Percentiles rank a stretch among this genome's conserved stretches.
Evolutionary conservation across 2,329 filamentous ascomycete genomes (phyloP).

Genomic region (Lecanoromycetidae sp.): DNA sequence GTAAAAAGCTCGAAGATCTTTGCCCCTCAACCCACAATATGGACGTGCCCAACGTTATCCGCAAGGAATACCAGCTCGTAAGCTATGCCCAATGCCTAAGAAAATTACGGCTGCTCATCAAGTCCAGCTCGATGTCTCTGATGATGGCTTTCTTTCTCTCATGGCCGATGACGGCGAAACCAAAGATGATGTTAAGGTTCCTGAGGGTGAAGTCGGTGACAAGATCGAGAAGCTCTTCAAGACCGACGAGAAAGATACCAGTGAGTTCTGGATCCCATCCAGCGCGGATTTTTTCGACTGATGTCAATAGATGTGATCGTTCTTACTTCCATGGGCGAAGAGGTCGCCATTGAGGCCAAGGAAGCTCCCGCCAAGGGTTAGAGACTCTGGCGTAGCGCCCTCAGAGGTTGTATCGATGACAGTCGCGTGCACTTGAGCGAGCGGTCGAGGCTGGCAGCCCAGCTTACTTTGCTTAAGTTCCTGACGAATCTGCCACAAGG

Average conservation of each 20-base stretch:
- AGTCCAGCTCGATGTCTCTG: conserved; percentile 71
- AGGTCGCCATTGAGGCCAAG: conserved; percentile 85
- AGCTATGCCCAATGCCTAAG: conserved; percentile 32
- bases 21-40: conserved; percentile 82
- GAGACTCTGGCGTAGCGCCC: not conserved
- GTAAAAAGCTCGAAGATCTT: conserved; percentile 99
- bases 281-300: not conserved
- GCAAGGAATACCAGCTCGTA: conserved; percentile 89
- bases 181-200: conserved; percentile 92
- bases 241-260: conserved; percentile 80
- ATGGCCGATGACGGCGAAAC: conserved; percentile 74
- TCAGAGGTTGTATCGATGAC: not conserved
- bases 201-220: conserved; percentile 77
- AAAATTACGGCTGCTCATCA: not conserved
- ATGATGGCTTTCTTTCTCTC: conserved; percentile 89
- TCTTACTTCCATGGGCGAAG: conserved; percentile 92
- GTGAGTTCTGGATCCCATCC: conserved; percentile 45
- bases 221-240: conserved; percentile 74
- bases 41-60: conserved; percentile 86
- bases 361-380: conserved; percentile 51
- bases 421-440: conserved; percentile 4
- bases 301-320: conserved; percentile 51
- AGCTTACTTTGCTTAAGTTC: conserved; percentile 12
- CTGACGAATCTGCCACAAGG: conserved; percentile 7
- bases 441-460: conserved; percentile 14